Base-by-base conservation (phyloP, 208 protist genomes). In the Vickermania ingenoplastis region DNA sequence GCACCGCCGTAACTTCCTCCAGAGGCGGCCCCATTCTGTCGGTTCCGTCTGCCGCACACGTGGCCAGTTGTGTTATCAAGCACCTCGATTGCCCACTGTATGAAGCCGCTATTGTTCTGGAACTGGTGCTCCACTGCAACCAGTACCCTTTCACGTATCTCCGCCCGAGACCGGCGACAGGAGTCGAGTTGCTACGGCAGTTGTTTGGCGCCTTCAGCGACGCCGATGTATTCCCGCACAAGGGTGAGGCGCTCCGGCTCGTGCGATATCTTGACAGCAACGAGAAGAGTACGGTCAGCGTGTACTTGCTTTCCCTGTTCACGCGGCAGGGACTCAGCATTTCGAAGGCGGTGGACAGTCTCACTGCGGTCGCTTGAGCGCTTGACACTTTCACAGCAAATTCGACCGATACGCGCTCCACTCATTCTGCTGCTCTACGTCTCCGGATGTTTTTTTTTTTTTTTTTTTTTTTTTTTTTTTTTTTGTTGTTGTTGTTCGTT, bases 51-150 rank as follows among this genome's bases (percentile, higher is more conserved):
- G 73, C 83, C 25, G 75, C 86, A 48, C 68, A 65, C 31, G 67
- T 79, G 7, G 60, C 88, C 41, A 26, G 41, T 1, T 59, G 52
- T 25, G 72, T 91, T 5, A 57, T 90, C 26, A 69, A 67, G 45
- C 49, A 68, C 26, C 63, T 69, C 29, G 57, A 64, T 7, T 65
- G 60, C 0, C 29, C 70, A 17, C 58, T 88, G 1, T 79, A 81
- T 55, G 64, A 86, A 61, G 73, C 77, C 2, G 83, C 83, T 1
- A 73, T 71, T 1, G 71, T 80, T 25, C 70, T 90, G 71, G 86
- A 93, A 62, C 62, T 84, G n/a, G 73, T 90, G 30, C 73, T 85
- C 71, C 68, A 84, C 67, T 71, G 71, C 57, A 77, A 75, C 57
- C 79, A 86, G 59, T 50, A 66, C 41, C 31, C 79, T 3, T 63